These are phyloP conservation scores for Chrysosporium keratinophilum DNA, from an alignment of 2,329 filamentous ascomycete genomes.

Conservation along the genomic window DNA sequence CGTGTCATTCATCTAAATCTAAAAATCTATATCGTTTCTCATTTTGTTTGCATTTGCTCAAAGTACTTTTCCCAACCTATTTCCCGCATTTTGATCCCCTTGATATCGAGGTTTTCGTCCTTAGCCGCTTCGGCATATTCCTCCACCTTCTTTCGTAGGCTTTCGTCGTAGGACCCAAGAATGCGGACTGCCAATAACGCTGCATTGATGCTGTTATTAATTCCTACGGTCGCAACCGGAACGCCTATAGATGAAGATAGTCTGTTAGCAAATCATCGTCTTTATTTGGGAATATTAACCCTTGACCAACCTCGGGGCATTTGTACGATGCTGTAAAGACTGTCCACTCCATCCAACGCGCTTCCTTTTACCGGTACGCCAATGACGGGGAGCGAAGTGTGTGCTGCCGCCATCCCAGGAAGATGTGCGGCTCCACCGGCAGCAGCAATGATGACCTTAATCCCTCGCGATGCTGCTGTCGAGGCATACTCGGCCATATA, in stretches of 20 bases:
- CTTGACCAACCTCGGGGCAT: constrained; percentile 52
- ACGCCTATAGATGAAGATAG: constrained; percentile 45
- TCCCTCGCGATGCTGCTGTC: constrained; percentile 52
- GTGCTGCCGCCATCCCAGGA: constrained; percentile 63
- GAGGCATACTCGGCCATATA: constrained; percentile 59
- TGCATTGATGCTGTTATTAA: constrained; percentile 71
- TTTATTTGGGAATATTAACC: neutral
- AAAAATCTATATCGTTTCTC: neutral
- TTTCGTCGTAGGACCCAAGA: constrained; percentile 44
- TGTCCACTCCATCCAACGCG: constrained; percentile 60
- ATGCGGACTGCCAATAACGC: constrained; percentile 61
- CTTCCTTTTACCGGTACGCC: constrained; percentile 68
- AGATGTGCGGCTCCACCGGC: constrained; percentile 64
- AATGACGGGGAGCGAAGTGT: constrained; percentile 63
- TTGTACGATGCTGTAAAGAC: constrained; percentile 62
- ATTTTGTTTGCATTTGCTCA: constrained; percentile 29
- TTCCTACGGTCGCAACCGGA: constrained; percentile 65
- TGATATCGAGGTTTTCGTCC: constrained; percentile 34
- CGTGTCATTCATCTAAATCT: neutral
- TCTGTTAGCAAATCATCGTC: constrained; percentile 19
- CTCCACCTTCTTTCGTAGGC: constrained; percentile 35
- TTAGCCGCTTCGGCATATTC: constrained; percentile 34
- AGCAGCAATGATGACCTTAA: constrained; percentile 65
- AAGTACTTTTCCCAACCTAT: constrained; percentile 38
- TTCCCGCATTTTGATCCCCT: constrained; percentile 35